These are phyloP conservation scores for Ogataea pignaliae DNA, from an alignment of 805 yeast species.

Conservation along the genomic window DNA sequence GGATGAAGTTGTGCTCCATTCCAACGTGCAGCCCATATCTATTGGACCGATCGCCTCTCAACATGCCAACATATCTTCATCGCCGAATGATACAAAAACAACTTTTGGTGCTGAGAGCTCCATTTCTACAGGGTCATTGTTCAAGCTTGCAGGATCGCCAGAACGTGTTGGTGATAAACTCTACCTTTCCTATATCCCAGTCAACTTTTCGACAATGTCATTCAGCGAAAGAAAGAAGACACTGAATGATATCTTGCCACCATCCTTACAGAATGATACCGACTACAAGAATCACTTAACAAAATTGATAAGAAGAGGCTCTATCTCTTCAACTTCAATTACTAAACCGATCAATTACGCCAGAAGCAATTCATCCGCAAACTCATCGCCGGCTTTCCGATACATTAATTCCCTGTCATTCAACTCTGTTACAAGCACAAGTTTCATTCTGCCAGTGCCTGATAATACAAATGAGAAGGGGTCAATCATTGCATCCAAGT, in stretches of 20 bases:
- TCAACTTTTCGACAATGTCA: constrained; percentile 46
- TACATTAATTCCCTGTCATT: constrained; percentile 19
- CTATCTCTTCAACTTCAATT: constrained; percentile 9
- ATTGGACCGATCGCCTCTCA: constrained; percentile 6
- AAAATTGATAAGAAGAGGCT: constrained; percentile 26
- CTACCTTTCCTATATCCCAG: constrained; percentile 41
- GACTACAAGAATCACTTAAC: constrained; percentile 29
- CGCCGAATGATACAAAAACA: neutral
- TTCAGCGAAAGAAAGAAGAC: constrained; percentile 46
- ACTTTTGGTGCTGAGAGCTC: constrained; percentile 4
- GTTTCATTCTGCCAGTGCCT: constrained; percentile 1
- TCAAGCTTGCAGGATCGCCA: constrained; percentile 27
- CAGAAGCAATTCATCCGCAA: constrained; percentile 8
- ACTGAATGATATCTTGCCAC: constrained; percentile 27
- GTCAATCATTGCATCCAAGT: constrained; percentile 50
- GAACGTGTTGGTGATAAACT: constrained; percentile 37
- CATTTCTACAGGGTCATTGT: constrained; percentile 15
- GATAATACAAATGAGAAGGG: constrained; percentile 57
- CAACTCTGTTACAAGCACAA: constrained; percentile 6
- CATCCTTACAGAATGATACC: constrained; percentile 19
- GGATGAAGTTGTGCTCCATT: constrained; percentile 17
- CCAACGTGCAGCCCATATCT: constrained; percentile 28
- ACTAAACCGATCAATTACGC: neutral
- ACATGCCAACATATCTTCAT: neutral
- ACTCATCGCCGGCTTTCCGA: constrained; percentile 21